Base-by-base conservation (phyloP, 2,329 filamentous ascomycete genomes). In the Teratosphaeria nubilosa region DNA sequence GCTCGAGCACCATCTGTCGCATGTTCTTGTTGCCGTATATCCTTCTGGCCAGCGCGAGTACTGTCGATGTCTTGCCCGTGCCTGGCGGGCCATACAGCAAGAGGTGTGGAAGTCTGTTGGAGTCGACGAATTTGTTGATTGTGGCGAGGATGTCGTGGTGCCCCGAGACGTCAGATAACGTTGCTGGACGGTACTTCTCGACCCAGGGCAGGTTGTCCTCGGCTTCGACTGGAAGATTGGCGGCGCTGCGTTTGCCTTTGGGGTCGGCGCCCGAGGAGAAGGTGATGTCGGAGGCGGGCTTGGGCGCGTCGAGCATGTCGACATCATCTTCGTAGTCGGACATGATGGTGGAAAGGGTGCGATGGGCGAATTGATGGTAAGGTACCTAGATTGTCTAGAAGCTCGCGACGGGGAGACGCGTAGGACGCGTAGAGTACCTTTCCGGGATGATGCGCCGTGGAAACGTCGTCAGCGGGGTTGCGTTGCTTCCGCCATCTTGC, bases 81-180 rank as follows among this genome's bases (percentile, higher is more conserved):
- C 94, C 94, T 0, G 94, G 94, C 5, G 94, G 94, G 0, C 94
- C 94, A 71, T 99, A 99, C 61, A 99, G 87, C 16, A 99, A 86
- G 48, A 99, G 86, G 78, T 99, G 94, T 7, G 94, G 94, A 56
- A 99, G 81, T 65, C 91, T 85, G 76, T 99, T 97, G 58, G 89
- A 83, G 71, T 97, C 91, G 70, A 99, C 84, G 69, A 99, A 99
- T 73, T 91, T 94, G 80, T 96, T 96, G 77, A 99, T 95, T 1
- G 94, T 99, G 4, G 91, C 86, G 63, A 99, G 85, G 69, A 99
- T 97, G 74, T 99, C 94, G 71, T 96, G 88, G 74, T 99, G 94
- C 22, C 94, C 94, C 2, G 91, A 95, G 59, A 99, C 94, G 74
- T 99, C 94, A 65, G 87, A 84, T 52, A 99, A 83, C 1, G 88